Conservation (phyloP, 2,329 filamentous ascomycete species). For the Metarhizium sp. region DNA sequence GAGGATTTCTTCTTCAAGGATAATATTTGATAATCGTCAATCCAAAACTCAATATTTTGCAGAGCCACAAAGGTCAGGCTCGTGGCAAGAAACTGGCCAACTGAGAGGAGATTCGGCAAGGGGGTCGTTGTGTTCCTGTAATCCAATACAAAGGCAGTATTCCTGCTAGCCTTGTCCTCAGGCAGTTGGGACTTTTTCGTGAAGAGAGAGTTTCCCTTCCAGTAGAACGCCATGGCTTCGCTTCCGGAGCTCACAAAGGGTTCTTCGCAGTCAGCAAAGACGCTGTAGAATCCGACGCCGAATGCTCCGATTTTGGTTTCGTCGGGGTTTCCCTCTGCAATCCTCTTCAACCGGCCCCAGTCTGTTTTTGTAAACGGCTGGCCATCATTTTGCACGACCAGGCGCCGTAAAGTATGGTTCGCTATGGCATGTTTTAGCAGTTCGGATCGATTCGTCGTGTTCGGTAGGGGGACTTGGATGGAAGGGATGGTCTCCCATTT, state of each 20-base stretch:
- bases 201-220: constrained; percentile 97
- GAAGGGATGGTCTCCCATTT: constrained; percentile 90
- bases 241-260: constrained; percentile 90
- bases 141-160: constrained; percentile 91
- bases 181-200: constrained; percentile 76
- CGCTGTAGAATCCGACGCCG: constrained; percentile 96
- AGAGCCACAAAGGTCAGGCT: constrained; percentile 93
- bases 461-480: constrained; percentile 60
- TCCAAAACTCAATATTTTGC: constrained; percentile 77
- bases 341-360: constrained; percentile 88
- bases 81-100: constrained; percentile 88
- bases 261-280: constrained; percentile 96
- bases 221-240: constrained; percentile 97
- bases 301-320: constrained; percentile 99
- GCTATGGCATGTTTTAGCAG: constrained; percentile 74
- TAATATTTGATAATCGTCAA: constrained; percentile 79
- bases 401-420: constrained; percentile 74
- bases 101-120: constrained; percentile 72
- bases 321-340: constrained; percentile 97
- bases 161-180: constrained; percentile 51
- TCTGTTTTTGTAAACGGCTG: constrained; percentile 81
- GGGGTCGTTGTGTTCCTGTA: constrained; percentile 85
- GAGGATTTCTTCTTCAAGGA: constrained; percentile 77
- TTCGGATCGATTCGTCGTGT: constrained; percentile 56
- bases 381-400: constrained; percentile 92